A percentile compares a stretch with the other conserved stretches of the same genome.
phyloP scores from a whole-genome alignment of 1,284 basidiomycete species.

The Ganoderma boninense region DNA sequence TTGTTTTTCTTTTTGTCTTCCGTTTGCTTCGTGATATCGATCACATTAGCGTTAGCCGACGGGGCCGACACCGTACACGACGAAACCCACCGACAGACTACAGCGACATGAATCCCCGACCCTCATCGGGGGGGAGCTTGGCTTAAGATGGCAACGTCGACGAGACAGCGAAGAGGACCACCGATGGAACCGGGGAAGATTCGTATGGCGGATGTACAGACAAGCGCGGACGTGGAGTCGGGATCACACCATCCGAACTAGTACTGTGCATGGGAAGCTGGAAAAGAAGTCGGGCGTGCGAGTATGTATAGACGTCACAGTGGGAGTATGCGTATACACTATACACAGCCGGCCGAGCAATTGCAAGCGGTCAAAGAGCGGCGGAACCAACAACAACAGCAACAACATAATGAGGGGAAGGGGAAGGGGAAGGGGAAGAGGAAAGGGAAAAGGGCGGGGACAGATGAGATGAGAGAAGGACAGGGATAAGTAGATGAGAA shows the following conservation, averaged over 20 bases:
- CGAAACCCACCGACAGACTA: not conserved
- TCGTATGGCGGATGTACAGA: not conserved
- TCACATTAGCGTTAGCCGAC: not conserved
- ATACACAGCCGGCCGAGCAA: conserved; percentile 1
- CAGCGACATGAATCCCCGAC: not conserved
- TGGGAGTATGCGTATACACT: not conserved
- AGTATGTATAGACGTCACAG: not conserved
- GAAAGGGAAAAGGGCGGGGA: too few relatives aligned
- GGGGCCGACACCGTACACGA: not conserved
- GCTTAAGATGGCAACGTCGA: not conserved
- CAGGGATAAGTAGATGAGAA: too few relatives aligned
- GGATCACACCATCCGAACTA: not conserved
- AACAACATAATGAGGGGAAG: not conserved
- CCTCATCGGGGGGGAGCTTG: not conserved
- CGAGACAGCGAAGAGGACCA: not conserved
- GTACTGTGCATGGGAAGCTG: not conserved
- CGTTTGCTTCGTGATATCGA: not conserved
- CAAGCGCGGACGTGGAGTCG: not conserved
- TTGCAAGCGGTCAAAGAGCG: not conserved
- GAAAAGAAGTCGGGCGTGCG: not conserved
- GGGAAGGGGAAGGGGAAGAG: not conserved
- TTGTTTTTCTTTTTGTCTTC: not conserved
- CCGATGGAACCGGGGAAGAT: not conserved
- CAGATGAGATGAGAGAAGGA: too few relatives aligned
- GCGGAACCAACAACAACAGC: not conserved